phyloP scores from a whole-genome alignment of 2,329 filamentous ascomycete genomes.

The Achaetomium macrosporum region DNA sequence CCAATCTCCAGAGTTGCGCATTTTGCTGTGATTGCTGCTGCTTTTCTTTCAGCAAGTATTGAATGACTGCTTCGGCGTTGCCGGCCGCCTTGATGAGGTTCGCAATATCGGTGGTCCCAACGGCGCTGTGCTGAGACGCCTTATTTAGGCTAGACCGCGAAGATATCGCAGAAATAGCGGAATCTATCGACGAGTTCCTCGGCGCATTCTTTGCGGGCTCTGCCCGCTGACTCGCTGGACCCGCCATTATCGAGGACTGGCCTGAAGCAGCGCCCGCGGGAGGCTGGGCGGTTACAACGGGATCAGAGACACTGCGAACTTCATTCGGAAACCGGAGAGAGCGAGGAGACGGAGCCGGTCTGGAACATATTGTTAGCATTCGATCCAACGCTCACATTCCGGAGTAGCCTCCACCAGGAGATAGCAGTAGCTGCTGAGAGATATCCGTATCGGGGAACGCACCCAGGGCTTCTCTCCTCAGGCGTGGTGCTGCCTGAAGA shows the following conservation, averaged over 20 bases:
- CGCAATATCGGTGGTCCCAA: conserved; percentile 68
- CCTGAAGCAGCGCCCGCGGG: conserved; percentile 34
- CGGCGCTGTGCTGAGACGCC: conserved; percentile 50
- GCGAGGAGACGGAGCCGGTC: conserved; percentile 13
- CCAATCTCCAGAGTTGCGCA: conserved; percentile 84
- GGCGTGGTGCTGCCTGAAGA: conserved; percentile 32
- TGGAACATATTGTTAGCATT: background rate
- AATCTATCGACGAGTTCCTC: conserved; percentile 86
- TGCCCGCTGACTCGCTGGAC: conserved; percentile 37
- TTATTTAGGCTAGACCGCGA: conserved; percentile 53
- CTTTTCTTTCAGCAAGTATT: conserved; percentile 86
- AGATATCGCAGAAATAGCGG: conserved; percentile 76
- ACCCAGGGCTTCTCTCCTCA: conserved; percentile 30
- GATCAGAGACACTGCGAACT: conserved; percentile 39
- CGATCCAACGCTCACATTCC: background rate
- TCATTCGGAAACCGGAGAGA: conserved; percentile 43
- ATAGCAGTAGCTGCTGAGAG: background rate
- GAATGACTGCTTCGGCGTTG: conserved; percentile 81
- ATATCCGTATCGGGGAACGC: conserved; percentile 17
- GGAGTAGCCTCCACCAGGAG: background rate
- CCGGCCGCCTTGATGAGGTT: conserved; percentile 77
- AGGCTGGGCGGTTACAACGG: conserved; percentile 39
- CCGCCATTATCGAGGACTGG: conserved; percentile 42
- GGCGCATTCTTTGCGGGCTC: conserved; percentile 41
- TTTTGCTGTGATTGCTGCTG: conserved; percentile 85